Evolutionary conservation across 176 grass and related monocot species (phyloP).

Genomic region (Elymus sibiricus): DNA sequence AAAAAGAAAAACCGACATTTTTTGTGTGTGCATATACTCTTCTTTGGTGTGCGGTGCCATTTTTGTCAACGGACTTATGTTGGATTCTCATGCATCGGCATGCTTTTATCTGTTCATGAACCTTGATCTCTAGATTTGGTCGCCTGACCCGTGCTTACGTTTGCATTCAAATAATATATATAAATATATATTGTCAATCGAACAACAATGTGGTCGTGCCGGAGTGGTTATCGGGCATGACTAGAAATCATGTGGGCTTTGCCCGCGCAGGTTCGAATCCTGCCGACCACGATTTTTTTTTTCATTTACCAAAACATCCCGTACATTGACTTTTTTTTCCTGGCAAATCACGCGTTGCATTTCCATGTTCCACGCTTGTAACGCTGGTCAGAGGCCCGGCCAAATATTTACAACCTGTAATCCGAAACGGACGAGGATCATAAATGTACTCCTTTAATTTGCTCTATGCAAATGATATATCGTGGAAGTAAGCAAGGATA

Average conservation of each 20-base stretch:
- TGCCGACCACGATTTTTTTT: conserved; percentile 69
- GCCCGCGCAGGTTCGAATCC: conserved; percentile 99
- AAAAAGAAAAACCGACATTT: no score
- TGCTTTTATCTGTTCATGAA: no score
- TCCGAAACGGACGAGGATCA: neutral
- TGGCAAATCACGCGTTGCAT: neutral
- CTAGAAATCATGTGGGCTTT: conserved; percentile 99
- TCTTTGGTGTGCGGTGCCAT: no score
- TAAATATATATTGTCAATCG: no score
- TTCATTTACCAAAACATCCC: neutral
- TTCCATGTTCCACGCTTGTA: neutral
- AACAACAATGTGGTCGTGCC: conserved; percentile 75
- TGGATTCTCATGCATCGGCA: no score
- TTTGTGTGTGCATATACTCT: no score
- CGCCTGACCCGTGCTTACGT: no score
- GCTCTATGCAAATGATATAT: neutral
- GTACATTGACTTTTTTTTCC: neutral
- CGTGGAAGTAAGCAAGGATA: neutral
- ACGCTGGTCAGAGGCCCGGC: neutral
- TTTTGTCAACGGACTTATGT: no score
- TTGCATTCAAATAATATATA: no score
- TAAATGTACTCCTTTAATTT: conserved; percentile 17
- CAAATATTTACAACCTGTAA: neutral
- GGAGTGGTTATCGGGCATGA: conserved; percentile 99
- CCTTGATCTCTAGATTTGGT: no score